Base-by-base conservation (phyloP, 2,329 filamentous ascomycete species). In the Cercospora sp. region DNA sequence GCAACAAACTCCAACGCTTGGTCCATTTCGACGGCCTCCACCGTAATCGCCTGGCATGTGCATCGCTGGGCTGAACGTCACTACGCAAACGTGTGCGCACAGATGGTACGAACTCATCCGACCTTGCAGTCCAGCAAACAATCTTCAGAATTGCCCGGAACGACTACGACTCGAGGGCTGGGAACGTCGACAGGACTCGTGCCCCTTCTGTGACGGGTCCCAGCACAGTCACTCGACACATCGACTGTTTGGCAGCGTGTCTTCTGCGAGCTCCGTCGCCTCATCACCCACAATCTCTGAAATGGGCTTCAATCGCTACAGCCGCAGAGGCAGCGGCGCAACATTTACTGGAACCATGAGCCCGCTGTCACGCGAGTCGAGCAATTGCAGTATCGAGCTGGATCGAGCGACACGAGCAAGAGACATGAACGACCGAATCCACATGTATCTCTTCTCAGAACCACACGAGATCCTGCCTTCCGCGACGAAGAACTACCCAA, bases 21-120 rank as follows among this genome's bases (percentile, higher is more conserved):
- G 36, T 39, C 36, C 36, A 39, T n/a, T 60, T 16, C 36, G n/a
- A 26, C 36, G 60, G 13, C 36, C 39, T 28, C 39, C 13, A 30
- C 60, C 23, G 9, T 3, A 51, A 62, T 30, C 62, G 69, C 69
- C 68, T 71, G 66, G 68, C 72, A 85, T 85, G 83, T 85, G 83
- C 71, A 76, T 84, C 75, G 82, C 82, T 69, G 81, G 83, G 70
- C 79, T 85, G 55, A 83, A 83, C 76, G 81, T 84, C 66, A 81
- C 81, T 61, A 78, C 79, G 7, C 78, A 81, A 63, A 75, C 80
- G 53, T 85, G 83, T 79, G 76, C 78, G 64, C 83, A 85, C 70
- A 80, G 83, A 68, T 85, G 83, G 83, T 84, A 83, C 76, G 79
- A 82, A 67, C 79, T 85, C 30, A 75, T 81, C 36, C 77, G 79